Conservation (phyloP, 108 stramenopile species). For the Seminavis robusta region DNA sequence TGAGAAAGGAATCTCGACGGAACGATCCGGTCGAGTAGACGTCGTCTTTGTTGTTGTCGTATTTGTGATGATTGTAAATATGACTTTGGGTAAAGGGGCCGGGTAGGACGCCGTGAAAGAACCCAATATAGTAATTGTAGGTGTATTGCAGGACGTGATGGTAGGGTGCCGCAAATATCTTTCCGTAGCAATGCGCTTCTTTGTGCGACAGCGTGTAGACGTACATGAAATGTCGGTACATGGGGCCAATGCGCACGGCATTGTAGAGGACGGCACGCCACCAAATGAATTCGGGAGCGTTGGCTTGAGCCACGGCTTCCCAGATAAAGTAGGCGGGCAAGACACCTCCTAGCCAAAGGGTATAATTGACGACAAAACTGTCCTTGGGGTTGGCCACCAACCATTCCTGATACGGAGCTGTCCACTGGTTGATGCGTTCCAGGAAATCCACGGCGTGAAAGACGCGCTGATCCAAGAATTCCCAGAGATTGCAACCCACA, state of each 20-base stretch:
- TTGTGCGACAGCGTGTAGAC: slow-evolving; percentile 22
- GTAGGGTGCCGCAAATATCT: slow-evolving; percentile 2
- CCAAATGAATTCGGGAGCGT: no score
- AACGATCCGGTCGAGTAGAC: neutral
- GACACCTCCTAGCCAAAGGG: no score
- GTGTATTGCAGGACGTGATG: neutral
- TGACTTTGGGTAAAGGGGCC: slow-evolving; percentile 13
- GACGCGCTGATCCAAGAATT: no score
- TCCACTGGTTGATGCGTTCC: no score
- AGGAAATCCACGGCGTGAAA: no score
- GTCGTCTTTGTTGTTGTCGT: slow-evolving; percentile 11
- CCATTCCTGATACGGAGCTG: no score
- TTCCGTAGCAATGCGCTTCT: slow-evolving; percentile 19
- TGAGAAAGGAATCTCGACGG: neutral
- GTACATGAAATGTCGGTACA: slow-evolving; percentile 17
- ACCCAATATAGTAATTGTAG: slow-evolving; percentile 20
- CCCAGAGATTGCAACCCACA: no score
- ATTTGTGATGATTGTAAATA: slow-evolving; percentile 24
- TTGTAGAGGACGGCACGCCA: slow-evolving; percentile 7
- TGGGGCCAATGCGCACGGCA: slow-evolving; percentile 11
- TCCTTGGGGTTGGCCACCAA: no score
- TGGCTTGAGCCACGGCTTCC: no score
- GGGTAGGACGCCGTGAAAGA: slow-evolving; percentile 22
- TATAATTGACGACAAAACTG: no score
- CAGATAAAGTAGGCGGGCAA: no score